Percentiles rank a stretch among this genome's conserved stretches.
Evolutionary conservation across 2,329 filamentous ascomycete genomes (phyloP).

Genomic region (Fusarium verrucosum): DNA sequence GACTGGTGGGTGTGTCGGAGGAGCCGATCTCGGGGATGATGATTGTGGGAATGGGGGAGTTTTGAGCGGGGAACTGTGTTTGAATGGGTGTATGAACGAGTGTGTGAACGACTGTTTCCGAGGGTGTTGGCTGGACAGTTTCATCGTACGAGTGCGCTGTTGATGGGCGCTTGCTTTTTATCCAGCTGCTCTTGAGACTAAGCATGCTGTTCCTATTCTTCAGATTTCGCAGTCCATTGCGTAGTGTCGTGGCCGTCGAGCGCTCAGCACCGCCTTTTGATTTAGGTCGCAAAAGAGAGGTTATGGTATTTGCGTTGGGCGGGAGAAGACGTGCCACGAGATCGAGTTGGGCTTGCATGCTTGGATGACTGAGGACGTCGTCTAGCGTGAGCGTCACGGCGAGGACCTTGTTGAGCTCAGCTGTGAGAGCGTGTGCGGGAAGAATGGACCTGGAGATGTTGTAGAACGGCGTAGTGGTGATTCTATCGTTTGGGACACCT

Average conservation of each 20-base stretch:
- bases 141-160: background rate
- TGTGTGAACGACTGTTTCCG: too few species aligned
- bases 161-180: constrained; percentile 31
- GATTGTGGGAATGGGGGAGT: constrained; percentile 1
- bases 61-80: background rate
- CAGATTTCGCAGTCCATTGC: constrained; percentile 35
- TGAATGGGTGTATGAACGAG: too few species aligned
- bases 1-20: constrained; percentile 1
- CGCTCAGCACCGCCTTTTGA: constrained; percentile 4
- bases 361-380: constrained; percentile 61
- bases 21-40: constrained; percentile 5
- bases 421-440: constrained; percentile 58
- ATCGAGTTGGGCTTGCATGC: constrained; percentile 60
- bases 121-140: background rate
- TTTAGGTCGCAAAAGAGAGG: constrained; percentile 22
- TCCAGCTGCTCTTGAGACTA: constrained; percentile 43
- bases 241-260: constrained; percentile 15
- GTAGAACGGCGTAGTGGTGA: constrained; percentile 60
- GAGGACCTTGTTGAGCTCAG: constrained; percentile 56
- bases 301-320: constrained; percentile 18
- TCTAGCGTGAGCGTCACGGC: constrained; percentile 55
- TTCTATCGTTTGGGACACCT: constrained; percentile 53
- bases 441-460: constrained; percentile 61
- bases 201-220: constrained; percentile 39
- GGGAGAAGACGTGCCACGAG: constrained; percentile 48